Evolutionary conservation across 768 basidiomycete genomes (phyloP), one percentile per base, ranked within the genome.

Genomic region (Trametes meyenii): DNA sequence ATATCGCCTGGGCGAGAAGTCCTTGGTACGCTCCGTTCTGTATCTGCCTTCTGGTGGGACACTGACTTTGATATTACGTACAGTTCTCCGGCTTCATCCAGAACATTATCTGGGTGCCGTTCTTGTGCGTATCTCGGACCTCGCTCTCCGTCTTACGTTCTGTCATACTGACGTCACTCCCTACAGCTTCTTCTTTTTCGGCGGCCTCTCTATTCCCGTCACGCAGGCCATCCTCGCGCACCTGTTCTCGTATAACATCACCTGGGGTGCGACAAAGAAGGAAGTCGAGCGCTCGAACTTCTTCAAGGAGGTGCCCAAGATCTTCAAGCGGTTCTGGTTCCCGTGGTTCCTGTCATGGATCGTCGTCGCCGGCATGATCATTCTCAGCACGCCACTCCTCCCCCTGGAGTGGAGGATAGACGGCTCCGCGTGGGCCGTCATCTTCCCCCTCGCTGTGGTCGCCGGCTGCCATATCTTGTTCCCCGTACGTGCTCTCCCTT

Each of bases 231-330:
- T 90, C 36, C 77, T 89, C 21, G 85, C 88, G 1, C 87, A 90
- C 65, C 60, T 88, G 74, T 88, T 90, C 73, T 88, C 86, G 6
- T 89, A 88, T 75, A 87, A 90, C 73, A 89, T 89, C 68, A 82
- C 83, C 11, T 92, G 90, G 91, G 83, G 84, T 23, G 85, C 89
- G 5, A 92, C 90, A 4, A 84, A 84, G 67, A 92, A 92, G 83
- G 90, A 91, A 72, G 91, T 95, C 45, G 88, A 94, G 74, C 82
- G 85, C 55, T 91, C 89, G 14, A 95, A 94, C 68, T 94, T 96
- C 79, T 94, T 92, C 83, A 85, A 89, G 63, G 94, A 96, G 74
- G 85, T 94, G 7, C 94, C 94, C 2, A 84, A 85, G 64, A 94
- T 96, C 67, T 76, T 86, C 72, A 88, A 87, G 66, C 86, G 92